Evolutionary conservation across 2,329 filamentous ascomycete genomes (phyloP).

Genomic region (Cytospora mali): DNA sequence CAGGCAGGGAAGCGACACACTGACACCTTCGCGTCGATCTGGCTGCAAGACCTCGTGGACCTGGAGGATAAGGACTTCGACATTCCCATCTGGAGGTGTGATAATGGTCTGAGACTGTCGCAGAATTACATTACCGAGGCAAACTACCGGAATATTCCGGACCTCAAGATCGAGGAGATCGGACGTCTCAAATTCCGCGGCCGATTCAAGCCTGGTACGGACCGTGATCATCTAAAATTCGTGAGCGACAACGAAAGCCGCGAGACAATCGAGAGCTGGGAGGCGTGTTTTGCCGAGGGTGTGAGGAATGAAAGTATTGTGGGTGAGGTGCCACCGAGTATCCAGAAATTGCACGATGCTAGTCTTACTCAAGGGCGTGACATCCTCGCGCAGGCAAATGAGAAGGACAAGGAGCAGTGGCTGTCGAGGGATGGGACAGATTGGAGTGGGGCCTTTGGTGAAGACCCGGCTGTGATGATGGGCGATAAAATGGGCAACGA

Average conservation of each 20-base stretch:
- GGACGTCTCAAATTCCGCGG: slow-evolving; percentile 80
- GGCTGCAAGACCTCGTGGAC: slow-evolving; percentile 84
- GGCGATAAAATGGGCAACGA: slow-evolving; percentile 30
- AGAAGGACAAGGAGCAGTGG: slow-evolving; percentile 77
- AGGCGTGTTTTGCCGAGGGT: slow-evolving; percentile 86
- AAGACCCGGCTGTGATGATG: slow-evolving; percentile 65
- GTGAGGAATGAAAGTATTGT: slow-evolving; percentile 72
- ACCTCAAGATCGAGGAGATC: slow-evolving; percentile 76
- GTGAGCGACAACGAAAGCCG: slow-evolving; percentile 85
- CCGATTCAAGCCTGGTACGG: slow-evolving; percentile 86
- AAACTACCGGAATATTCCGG: slow-evolving; percentile 70
- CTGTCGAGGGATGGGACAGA: slow-evolving; percentile 78
- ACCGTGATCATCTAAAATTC: slow-evolving; percentile 81
- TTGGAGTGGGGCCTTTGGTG: slow-evolving; percentile 84
- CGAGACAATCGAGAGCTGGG: slow-evolving; percentile 94
- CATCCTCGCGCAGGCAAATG: slow-evolving; percentile 71
- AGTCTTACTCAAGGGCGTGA: slow-evolving; percentile 80
- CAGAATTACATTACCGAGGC: slow-evolving; percentile 91
- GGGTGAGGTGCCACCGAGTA: slow-evolving; percentile 70
- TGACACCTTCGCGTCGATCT: slow-evolving; percentile 77
- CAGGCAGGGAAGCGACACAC: slow-evolving; percentile 67
- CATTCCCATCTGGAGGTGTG: slow-evolving; percentile 87
- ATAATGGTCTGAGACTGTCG: slow-evolving; percentile 72
- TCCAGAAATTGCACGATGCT: slow-evolving; percentile 78
- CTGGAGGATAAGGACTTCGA: slow-evolving; percentile 77